phyloP scores from a whole-genome alignment of 192 early-diverging fungal genomes.

The Allomyces javanicus region DNA sequence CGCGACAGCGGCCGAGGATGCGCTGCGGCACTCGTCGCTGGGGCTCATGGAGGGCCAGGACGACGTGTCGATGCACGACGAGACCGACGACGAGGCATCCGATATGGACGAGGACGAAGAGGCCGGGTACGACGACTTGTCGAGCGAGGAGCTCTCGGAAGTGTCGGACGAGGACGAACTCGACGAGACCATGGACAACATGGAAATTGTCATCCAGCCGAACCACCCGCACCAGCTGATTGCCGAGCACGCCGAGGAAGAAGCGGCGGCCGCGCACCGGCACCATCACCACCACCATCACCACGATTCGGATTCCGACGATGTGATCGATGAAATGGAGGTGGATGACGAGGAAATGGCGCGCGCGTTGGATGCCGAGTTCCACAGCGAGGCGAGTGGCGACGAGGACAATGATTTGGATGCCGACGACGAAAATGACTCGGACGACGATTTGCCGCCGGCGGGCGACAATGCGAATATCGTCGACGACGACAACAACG shows the following conservation, averaged over 20 bases:
- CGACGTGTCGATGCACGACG: slow-evolving; percentile 24
- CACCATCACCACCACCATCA: slow-evolving; percentile 15
- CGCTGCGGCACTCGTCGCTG: slow-evolving; percentile 24
- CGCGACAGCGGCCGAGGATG: neutral
- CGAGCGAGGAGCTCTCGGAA: neutral
- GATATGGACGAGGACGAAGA: slow-evolving; percentile 26
- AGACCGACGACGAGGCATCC: slow-evolving; percentile 20
- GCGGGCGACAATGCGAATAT: slow-evolving; percentile 3
- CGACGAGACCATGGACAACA: slow-evolving; percentile 10
- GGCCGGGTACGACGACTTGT: slow-evolving; percentile 3
- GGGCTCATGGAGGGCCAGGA: slow-evolving; percentile 19
- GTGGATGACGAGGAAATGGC: slow-evolving; percentile 32
- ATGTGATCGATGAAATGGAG: slow-evolving; percentile 24
- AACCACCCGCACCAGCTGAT: slow-evolving; percentile 21
- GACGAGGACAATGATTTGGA: slow-evolving; percentile 31
- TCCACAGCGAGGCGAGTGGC: slow-evolving; percentile 17
- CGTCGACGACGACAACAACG: slow-evolving; percentile 9
- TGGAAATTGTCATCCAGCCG: slow-evolving; percentile 31
- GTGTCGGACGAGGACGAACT: neutral
- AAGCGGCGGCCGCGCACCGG: slow-evolving; percentile 20
- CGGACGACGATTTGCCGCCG: slow-evolving; percentile 20
- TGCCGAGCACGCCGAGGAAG: slow-evolving; percentile 20
- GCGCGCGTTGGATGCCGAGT: slow-evolving; percentile 24
- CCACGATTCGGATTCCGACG: slow-evolving; percentile 8
- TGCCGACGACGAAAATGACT: slow-evolving; percentile 25